A percentile compares a stretch with the other conserved stretches of the same genome.
Evolutionary conservation across 495 filamentous ascomycete species (phyloP).

Genomic region (Penicillium canariense): DNA sequence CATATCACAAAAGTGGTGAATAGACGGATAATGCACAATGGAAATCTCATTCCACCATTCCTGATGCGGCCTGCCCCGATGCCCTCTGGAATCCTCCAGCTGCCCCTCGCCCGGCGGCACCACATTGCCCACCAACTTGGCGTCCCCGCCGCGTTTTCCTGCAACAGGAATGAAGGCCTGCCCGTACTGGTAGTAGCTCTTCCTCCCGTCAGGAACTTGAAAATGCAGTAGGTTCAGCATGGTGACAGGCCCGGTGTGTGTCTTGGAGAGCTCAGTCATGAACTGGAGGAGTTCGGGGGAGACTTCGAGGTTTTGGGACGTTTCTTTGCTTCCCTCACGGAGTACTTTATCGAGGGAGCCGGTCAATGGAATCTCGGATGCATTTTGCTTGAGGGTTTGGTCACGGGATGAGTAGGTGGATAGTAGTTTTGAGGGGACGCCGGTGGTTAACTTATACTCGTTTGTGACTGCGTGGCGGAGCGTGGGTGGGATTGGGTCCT

Average conservation of each 20-base stretch:
- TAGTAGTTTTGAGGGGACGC: slow-evolving; percentile 53
- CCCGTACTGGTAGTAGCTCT: slow-evolving; percentile 58
- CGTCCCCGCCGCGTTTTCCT: slow-evolving; percentile 51
- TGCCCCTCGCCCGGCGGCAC: slow-evolving; percentile 26
- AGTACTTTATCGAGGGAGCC: slow-evolving; percentile 34
- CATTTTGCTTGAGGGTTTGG: slow-evolving; percentile 41
- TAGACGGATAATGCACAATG: slow-evolving; percentile 64
- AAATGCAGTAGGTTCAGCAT: slow-evolving; percentile 72
- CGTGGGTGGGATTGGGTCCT: slow-evolving; percentile 32
- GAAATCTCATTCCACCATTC: slow-evolving; percentile 59
- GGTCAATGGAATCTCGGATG: slow-evolving; percentile 34
- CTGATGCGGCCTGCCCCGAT: slow-evolving; percentile 22
- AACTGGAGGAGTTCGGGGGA: slow-evolving; percentile 49
- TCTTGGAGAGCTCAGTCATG: slow-evolving; percentile 35
- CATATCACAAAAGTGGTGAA: slow-evolving; percentile 65
- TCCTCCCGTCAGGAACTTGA: slow-evolving; percentile 45
- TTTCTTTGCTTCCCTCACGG: slow-evolving; percentile 25
- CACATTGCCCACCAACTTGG: slow-evolving; percentile 63
- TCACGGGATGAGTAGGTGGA: slow-evolving; percentile 47
- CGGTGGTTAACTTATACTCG: slow-evolving; percentile 51
- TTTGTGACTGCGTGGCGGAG: slow-evolving; percentile 31
- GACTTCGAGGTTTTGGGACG: slow-evolving; percentile 55
- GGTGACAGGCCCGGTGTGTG: slow-evolving; percentile 50
- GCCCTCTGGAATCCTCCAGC: slow-evolving; percentile 28
- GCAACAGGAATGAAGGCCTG: slow-evolving; percentile 56